Conservation (phyloP, 148 eudicot species). For the Silene conica region DNA sequence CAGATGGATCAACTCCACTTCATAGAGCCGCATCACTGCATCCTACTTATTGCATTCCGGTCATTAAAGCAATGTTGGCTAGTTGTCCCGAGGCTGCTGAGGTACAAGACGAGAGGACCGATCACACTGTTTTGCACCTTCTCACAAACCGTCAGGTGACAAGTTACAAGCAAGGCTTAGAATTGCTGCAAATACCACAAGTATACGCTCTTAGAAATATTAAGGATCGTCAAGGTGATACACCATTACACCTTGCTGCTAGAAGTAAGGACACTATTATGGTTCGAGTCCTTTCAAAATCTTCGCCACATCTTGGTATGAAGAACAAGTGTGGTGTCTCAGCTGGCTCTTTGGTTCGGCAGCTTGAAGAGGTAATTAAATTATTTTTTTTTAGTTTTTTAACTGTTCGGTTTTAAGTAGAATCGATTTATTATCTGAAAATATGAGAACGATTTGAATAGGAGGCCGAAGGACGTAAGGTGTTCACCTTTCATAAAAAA, state of each 20-base stretch:
- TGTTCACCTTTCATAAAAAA: too few species aligned
- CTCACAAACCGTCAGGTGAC: not conserved
- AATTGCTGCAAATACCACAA: not conserved
- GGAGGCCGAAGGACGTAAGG: too few species aligned
- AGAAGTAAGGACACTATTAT: not conserved
- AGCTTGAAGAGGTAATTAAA: not conserved
- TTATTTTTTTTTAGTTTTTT: too few species aligned
- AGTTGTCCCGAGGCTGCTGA: not conserved
- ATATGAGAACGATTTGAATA: too few species aligned
- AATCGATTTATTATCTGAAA: too few species aligned
- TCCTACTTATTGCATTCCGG: not conserved
- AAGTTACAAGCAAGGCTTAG: not conserved
- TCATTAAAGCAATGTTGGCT: not conserved
- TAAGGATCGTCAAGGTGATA: constrained; percentile 6
- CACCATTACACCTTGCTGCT: constrained; percentile 16
- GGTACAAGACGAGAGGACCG: not conserved
- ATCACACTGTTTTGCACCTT: constrained; percentile 9
- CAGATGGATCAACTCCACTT: constrained; percentile 12
- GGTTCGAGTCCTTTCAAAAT: constrained; percentile 2
- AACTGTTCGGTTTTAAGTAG: too few species aligned
- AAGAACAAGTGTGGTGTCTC: constrained; percentile 1
- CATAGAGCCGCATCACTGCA: not conserved
- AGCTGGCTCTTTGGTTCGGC: not conserved
- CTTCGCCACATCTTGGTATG: not conserved
- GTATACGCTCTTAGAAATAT: not conserved